These are phyloP conservation scores for Penicillium italicum DNA, from an alignment of 2,329 filamentous ascomycete species.

Conservation along the genomic window DNA sequence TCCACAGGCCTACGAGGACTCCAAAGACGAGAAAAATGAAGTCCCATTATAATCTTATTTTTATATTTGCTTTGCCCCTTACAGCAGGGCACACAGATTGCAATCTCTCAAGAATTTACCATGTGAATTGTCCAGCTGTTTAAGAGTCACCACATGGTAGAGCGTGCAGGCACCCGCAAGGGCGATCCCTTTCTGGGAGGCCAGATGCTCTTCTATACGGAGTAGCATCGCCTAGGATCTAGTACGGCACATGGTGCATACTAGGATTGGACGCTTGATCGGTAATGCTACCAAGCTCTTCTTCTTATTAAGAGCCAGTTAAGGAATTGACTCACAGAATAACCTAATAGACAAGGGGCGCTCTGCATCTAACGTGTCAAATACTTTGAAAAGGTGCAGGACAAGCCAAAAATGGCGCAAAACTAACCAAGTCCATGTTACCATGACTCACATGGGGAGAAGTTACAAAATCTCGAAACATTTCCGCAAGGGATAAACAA, in stretches of 20 bases:
- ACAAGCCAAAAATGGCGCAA: neutral
- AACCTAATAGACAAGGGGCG: neutral
- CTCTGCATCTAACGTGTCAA: neutral
- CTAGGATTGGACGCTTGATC: neutral
- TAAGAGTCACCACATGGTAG: neutral
- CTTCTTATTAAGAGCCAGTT: neutral
- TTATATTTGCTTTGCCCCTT: neutral
- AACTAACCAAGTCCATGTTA: neutral
- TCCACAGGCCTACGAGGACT: neutral
- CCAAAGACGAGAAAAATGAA: neutral
- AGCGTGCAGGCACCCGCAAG: neutral
- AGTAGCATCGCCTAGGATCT: neutral
- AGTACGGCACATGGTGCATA: neutral
- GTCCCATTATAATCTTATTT: neutral
- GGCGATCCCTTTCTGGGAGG: neutral
- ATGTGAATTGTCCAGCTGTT: neutral
- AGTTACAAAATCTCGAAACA: neutral
- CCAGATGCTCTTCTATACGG: neutral
- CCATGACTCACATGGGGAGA: neutral
- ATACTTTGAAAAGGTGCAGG: no score
- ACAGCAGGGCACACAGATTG: neutral
- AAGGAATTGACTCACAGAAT: neutral
- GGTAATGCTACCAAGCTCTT: neutral
- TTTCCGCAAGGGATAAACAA: neutral
- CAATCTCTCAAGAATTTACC: neutral